Conservation (phyloP, 75 land plant genomes). For the Pinus taeda region DNA sequence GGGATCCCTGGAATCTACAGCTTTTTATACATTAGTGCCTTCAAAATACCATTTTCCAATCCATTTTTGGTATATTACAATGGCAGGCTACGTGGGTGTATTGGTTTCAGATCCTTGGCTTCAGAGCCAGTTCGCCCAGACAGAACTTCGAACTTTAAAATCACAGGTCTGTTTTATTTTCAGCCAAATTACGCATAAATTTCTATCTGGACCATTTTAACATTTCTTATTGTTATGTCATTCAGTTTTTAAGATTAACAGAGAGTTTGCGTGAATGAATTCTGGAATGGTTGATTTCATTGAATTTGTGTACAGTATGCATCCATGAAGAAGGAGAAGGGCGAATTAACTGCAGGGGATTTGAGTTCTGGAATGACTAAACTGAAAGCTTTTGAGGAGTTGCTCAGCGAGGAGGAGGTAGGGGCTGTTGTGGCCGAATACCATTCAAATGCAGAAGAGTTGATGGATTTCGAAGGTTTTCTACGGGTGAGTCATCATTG, state of each 20-base stretch:
- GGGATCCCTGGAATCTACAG: too few relatives aligned
- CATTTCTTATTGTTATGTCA: too few relatives aligned
- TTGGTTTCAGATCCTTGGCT: slow-evolving; percentile 73
- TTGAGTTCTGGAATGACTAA: slow-evolving; percentile 61
- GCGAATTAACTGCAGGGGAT: slow-evolving; percentile 39
- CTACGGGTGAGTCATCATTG: slow-evolving; percentile 29
- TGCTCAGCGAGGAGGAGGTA: slow-evolving; percentile 48
- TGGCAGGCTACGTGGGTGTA: slow-evolving; percentile 76
- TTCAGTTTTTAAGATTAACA: too few relatives aligned
- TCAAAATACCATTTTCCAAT: too few relatives aligned
- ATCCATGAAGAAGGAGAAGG: slow-evolving; percentile 35
- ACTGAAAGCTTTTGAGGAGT: slow-evolving; percentile 48
- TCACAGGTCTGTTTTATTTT: slow-evolving; percentile 44
- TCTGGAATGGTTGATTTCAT: too few relatives aligned
- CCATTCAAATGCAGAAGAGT: slow-evolving; percentile 22
- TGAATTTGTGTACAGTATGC: not conserved
- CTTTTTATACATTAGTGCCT: too few relatives aligned
- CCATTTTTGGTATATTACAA: not conserved
- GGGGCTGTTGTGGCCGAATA: slow-evolving; percentile 24
- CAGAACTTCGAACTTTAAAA: slow-evolving; percentile 70
- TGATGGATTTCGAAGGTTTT: slow-evolving; percentile 64
- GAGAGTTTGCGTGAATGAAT: too few relatives aligned
- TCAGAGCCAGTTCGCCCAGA: slow-evolving; percentile 84
- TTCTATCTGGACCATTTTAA: too few relatives aligned
- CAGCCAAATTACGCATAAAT: too few relatives aligned